Percentiles rank a stretch among this genome's conserved stretches.
Conservation (phyloP, 2,329 filamentous ascomycete species). For the Penicillium brevicompactum region DNA sequence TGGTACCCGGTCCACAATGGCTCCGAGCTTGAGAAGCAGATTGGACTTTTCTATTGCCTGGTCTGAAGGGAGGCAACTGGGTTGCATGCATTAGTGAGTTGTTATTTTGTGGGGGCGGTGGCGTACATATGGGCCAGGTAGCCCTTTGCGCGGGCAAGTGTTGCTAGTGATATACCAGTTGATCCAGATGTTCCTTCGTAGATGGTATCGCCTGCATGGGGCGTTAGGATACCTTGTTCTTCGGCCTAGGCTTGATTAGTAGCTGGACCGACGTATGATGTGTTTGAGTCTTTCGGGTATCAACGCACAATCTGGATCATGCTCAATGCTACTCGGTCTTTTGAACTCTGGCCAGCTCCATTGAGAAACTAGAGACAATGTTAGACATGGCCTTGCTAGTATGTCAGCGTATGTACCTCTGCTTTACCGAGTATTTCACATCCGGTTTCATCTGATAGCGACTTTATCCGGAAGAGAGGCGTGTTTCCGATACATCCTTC, state of each 20-base stretch:
- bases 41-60: constrained; percentile 86
- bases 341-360: constrained; percentile 89
- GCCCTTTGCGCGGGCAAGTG: constrained; percentile 81
- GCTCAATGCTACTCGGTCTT: constrained; percentile 88
- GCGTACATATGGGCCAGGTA: constrained; percentile 84
- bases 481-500: constrained; percentile 94
- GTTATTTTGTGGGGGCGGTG: constrained; percentile 2
- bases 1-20: constrained; percentile 85
- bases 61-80: constrained; percentile 87
- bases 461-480: constrained; percentile 81
- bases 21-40: constrained; percentile 84
- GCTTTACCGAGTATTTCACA: constrained; percentile 91
- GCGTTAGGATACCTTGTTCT: constrained; percentile 71
- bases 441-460: constrained; percentile 81
- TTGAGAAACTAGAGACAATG: constrained; percentile 70
- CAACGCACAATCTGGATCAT: constrained; percentile 70
- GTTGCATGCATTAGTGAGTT: constrained; percentile 17
- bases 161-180: constrained; percentile 92
- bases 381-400: background rate
- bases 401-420: constrained; percentile 56
- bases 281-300: background rate
- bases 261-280: background rate
- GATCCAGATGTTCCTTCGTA: constrained; percentile 97
- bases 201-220: constrained; percentile 85
- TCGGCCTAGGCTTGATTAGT: constrained; percentile 63